Base-by-base conservation (phyloP, 306 rosid species). In the Malus orientalis region DNA sequence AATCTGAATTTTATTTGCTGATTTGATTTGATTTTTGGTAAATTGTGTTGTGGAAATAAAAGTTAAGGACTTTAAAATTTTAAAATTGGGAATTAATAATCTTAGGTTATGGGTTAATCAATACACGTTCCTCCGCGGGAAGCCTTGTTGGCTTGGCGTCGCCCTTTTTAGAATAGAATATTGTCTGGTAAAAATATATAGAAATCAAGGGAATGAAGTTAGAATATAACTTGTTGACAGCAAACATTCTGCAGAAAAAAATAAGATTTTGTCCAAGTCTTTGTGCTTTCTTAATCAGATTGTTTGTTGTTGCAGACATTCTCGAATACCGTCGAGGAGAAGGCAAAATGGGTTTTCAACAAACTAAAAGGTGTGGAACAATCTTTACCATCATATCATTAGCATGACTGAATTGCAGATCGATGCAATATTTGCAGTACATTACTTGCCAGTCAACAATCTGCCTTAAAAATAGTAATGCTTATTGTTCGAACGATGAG, bases 261-360 rank as follows among this genome's bases (percentile, higher is more conserved):
- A 6, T 27, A 10, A 27, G 19, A 27, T 22, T 59, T n/a, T 53
- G 9, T 51, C n/a, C 63, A 51, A 49, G 25, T 59, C 42, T 49
- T 80, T 59, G 63, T 16, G 47, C 42, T 13, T 51, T 40, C 67
- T 76, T 76, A 33, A 45, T 18, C 25, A 32, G 66, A 58, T 30
- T 66, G 32, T 70, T 75, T 65, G 61, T 70, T 51, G 62, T 83
- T 87, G 84, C 88, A 95, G 98, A 88, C 90, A 78, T 85, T 95
- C 79, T 92, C 98, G 33, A 95, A 47, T 55, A 90, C 98, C 1
- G 97, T 95, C 51, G 98, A 95, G 84, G 97, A 92, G 78, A 95
- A 95, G 87, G 98, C 98, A 14, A 95, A 92, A 85, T 95, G 98
- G 98, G 51, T 95, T 78, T 95, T 95, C 86, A 91, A 92, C 92